Percentiles rank a stretch among this genome's conserved stretches.
Evolutionary conservation across 805 yeast genomes (phyloP).

Genomic region (Kuraishia hungarica): DNA sequence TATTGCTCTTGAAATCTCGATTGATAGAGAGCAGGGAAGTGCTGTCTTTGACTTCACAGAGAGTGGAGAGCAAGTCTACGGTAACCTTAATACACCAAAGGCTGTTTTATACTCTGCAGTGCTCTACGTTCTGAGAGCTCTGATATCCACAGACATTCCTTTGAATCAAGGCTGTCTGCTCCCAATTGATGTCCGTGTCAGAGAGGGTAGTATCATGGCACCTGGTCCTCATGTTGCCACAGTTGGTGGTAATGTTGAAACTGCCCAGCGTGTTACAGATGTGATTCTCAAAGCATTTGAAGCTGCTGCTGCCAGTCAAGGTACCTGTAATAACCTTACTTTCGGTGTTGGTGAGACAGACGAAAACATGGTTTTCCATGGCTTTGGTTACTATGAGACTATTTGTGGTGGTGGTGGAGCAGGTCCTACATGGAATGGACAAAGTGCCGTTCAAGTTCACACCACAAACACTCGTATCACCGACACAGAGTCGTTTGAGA

Average conservation of each 20-base stretch:
- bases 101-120: constrained; percentile 49
- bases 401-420: constrained; percentile 34
- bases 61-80: constrained; percentile 42
- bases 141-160: constrained; percentile 44
- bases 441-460: constrained; percentile 42
- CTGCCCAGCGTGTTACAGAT: constrained; percentile 84
- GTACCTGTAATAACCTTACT: constrained; percentile 81
- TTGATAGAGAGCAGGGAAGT: constrained; percentile 28
- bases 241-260: constrained; percentile 49
- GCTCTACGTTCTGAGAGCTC: constrained; percentile 40
- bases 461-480: constrained; percentile 49
- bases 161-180: constrained; percentile 44
- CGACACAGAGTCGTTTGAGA: constrained; percentile 45
- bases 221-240: constrained; percentile 37
- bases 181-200: constrained; percentile 20
- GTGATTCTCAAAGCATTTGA: constrained; percentile 73
- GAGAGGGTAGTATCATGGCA: constrained; percentile 24
- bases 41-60: constrained; percentile 46
- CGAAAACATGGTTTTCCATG: constrained; percentile 29
- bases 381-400: constrained; percentile 48
- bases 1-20: constrained; percentile 31
- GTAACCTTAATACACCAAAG: constrained; percentile 45
- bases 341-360: constrained; percentile 51
- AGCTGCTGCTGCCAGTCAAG: constrained; percentile 84
- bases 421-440: constrained; percentile 35